Percentiles rank a stretch among this genome's conserved stretches.
Evolutionary conservation across 2,329 filamentous ascomycete genomes (phyloP).

Genomic region (Aspergillus hortae): DNA sequence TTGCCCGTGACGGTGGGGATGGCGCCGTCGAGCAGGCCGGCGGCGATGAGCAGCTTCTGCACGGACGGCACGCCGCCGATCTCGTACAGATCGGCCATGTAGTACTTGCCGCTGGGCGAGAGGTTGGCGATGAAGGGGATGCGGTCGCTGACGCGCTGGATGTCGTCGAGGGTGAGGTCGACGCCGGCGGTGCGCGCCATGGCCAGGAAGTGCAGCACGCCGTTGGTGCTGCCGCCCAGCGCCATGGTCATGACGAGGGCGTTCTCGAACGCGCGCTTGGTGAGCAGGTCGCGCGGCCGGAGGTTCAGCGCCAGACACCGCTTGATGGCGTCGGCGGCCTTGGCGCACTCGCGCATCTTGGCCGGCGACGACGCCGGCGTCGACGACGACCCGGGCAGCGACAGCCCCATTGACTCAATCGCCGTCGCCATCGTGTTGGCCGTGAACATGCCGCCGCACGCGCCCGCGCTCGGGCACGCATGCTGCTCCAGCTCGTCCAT

Average conservation of each 20-base stretch:
- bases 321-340: slow-evolving; percentile 73
- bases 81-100: slow-evolving; percentile 83
- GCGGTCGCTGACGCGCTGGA: slow-evolving; percentile 75
- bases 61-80: slow-evolving; percentile 83
- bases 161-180: slow-evolving; percentile 72
- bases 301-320: slow-evolving; percentile 80
- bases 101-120: slow-evolving; percentile 76
- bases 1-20: slow-evolving; percentile 81
- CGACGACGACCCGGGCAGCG: slow-evolving; percentile 77
- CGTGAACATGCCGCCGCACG: slow-evolving; percentile 91
- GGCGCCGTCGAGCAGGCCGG: slow-evolving; percentile 69
- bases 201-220: slow-evolving; percentile 81
- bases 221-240: slow-evolving; percentile 85
- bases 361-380: slow-evolving; percentile 76
- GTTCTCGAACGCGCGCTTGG: slow-evolving; percentile 78
- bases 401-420: slow-evolving; percentile 83
- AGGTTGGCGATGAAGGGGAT: slow-evolving; percentile 85
- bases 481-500: slow-evolving; percentile 78
- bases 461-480: slow-evolving; percentile 73
- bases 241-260: slow-evolving; percentile 88
- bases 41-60: slow-evolving; percentile 78
- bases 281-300: slow-evolving; percentile 74
- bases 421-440: slow-evolving; percentile 92
- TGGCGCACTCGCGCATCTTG: slow-evolving; percentile 83
- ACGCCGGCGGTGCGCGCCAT: slow-evolving; percentile 86